phyloP scores from a whole-genome alignment of 1,284 basidiomycete genomes.

The Marasmius oreades region DNA sequence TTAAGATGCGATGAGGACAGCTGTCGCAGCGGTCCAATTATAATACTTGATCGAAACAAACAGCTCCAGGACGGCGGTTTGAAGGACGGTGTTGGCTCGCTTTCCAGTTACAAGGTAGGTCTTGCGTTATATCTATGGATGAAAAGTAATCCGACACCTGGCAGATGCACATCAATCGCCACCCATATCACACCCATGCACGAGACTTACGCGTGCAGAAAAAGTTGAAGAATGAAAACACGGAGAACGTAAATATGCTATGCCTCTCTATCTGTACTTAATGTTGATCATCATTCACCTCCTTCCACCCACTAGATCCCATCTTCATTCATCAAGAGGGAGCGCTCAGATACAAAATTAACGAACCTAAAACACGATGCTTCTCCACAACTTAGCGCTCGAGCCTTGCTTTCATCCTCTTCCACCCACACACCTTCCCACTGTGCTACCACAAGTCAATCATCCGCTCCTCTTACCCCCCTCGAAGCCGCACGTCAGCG shows the following conservation, averaged over 20 bases:
- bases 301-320: neutral
- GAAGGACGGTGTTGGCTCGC: conserved; percentile 38
- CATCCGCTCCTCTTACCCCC: neutral
- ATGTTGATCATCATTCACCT: neutral
- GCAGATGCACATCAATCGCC: neutral
- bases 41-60: conserved; percentile 29
- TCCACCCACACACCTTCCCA: neutral
- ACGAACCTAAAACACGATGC: neutral
- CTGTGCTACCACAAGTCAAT: neutral
- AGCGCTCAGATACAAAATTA: neutral
- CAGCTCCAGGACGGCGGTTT: conserved; percentile 35
- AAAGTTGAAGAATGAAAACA: conserved; percentile 3
- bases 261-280: neutral
- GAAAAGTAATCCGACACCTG: neutral
- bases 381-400: neutral
- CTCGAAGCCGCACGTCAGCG: neutral
- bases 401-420: neutral
- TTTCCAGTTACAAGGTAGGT: conserved; percentile 42
- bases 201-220: conserved; percentile 2
- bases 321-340: neutral
- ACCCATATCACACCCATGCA: conserved; percentile 1
- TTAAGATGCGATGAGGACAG: conserved; percentile 41
- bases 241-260: neutral
- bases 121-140: conserved; percentile 3
- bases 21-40: conserved; percentile 28